Evolutionary conservation across 345 rosid genomes (phyloP).

Genomic region (Raphanus sativus): DNA sequence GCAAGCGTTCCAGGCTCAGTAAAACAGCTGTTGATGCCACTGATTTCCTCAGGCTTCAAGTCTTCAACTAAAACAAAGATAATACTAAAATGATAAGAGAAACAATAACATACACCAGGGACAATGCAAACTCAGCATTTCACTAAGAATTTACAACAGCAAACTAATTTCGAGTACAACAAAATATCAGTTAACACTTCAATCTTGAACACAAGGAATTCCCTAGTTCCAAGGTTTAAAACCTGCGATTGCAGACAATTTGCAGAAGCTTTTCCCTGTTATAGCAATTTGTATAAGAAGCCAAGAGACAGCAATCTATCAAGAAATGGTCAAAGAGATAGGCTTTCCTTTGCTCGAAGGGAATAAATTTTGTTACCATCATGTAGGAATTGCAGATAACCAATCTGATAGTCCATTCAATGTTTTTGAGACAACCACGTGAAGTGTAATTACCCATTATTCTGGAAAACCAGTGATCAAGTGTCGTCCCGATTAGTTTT

Average conservation of each 20-base stretch:
- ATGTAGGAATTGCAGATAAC: slow-evolving; percentile 92
- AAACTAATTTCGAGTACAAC: not conserved
- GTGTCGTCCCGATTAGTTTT: slow-evolving; percentile 52
- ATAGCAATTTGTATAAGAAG: slow-evolving; percentile 67
- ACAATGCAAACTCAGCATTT: not conserved
- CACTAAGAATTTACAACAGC: not conserved
- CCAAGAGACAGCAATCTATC: not conserved
- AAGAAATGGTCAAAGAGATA: slow-evolving; percentile 1
- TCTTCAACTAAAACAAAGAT: slow-evolving; percentile 39
- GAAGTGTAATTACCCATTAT: slow-evolving; percentile 56
- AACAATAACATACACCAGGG: not conserved
- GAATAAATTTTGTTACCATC: slow-evolving; percentile 55
- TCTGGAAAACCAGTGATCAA: slow-evolving; percentile 67
- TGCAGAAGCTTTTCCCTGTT: slow-evolving; percentile 65
- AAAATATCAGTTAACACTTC: not conserved
- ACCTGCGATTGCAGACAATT: slow-evolving; percentile 65
- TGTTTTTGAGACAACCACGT: slow-evolving; percentile 57
- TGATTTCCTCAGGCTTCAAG: slow-evolving; percentile 65
- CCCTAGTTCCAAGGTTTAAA: not conserved
- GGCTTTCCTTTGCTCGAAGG: not conserved
- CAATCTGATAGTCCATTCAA: slow-evolving; percentile 81
- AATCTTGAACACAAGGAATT: not conserved
- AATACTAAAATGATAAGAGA: slow-evolving; percentile 16
- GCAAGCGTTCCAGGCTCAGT: slow-evolving; percentile 77
- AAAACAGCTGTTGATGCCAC: slow-evolving; percentile 53